Percentiles rank a stretch among this genome's conserved stretches.
phyloP scores from a whole-genome alignment of 139 green algal species.

The Micractinium conductrix region DNA sequence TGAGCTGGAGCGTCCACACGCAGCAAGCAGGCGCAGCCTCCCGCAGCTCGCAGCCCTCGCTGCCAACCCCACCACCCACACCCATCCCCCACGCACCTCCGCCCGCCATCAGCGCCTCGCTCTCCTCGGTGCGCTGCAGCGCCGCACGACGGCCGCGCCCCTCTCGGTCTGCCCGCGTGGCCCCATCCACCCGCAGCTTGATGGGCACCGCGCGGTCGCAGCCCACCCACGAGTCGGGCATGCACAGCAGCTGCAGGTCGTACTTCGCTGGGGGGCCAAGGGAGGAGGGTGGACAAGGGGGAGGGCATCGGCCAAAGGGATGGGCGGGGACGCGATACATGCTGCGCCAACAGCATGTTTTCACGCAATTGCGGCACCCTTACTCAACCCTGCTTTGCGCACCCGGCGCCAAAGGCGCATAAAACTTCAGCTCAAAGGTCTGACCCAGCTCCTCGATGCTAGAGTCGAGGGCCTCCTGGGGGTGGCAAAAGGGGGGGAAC shows the following conservation, averaged over 20 bases:
- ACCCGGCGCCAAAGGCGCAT: constrained; percentile 36
- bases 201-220: constrained; percentile 71
- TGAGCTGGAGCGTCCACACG: too few relatives aligned
- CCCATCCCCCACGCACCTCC: too few relatives aligned
- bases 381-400: not conserved
- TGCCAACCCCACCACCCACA: not conserved
- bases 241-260: constrained; percentile 70
- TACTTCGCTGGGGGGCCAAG: constrained; percentile 62
- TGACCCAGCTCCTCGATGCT: constrained; percentile 57
- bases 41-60: too few relatives aligned
- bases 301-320: not conserved
- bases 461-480: constrained; percentile 10
- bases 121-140: constrained; percentile 36
- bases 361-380: not conserved
- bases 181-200: constrained; percentile 26
- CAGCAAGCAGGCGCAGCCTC: too few relatives aligned
- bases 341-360: not conserved
- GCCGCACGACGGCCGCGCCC: constrained; percentile 37
- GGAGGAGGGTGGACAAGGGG: not conserved
- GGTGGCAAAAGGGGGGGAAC: not conserved
- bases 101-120: constrained; percentile 18
- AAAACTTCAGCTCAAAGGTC: constrained; percentile 78
- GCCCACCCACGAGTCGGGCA: constrained; percentile 90
- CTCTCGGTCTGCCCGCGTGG: constrained; percentile 51
- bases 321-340: too few relatives aligned